A percentile compares a stretch with the other conserved stretches of the same genome.
Conservation (phyloP, 176 grass and related monocot genomes). For the Cymbopogon citratus region DNA sequence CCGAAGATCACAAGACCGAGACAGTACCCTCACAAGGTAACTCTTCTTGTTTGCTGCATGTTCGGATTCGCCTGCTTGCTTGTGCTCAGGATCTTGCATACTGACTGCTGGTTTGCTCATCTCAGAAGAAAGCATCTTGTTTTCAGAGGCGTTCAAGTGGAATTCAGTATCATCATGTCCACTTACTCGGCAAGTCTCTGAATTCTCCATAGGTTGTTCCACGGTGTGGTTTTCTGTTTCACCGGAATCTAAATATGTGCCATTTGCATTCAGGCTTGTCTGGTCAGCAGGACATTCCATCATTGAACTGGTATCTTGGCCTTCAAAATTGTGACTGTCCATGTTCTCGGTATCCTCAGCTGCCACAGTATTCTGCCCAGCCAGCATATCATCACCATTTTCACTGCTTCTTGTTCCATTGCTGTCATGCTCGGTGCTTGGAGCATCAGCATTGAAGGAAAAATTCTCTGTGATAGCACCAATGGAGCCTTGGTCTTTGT, state of each 20-base stretch:
- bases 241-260: not conserved
- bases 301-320: not conserved
- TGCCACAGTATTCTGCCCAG: not conserved
- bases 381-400: not conserved
- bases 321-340: slow-evolving; percentile 9
- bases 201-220: not conserved
- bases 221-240: slow-evolving; percentile 3
- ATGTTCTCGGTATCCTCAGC: not conserved
- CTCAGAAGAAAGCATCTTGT: not conserved
- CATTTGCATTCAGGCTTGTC: not conserved
- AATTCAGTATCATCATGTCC: not conserved
- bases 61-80: not conserved
- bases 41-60: slow-evolving; percentile 1
- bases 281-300: slow-evolving; percentile 9
- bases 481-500: not conserved
- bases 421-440: not conserved
- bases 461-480: not conserved
- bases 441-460: not conserved
- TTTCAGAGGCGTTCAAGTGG: not conserved
- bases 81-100: slow-evolving; percentile 14
- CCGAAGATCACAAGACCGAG: slow-evolving; percentile 41
- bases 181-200: not conserved
- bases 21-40: slow-evolving; percentile 18
- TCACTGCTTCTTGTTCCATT: slow-evolving; percentile 8
- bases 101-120: not conserved